Evolutionary conservation across 495 filamentous ascomycete species (phyloP).

Genomic region (Parathielavia appendiculata): DNA sequence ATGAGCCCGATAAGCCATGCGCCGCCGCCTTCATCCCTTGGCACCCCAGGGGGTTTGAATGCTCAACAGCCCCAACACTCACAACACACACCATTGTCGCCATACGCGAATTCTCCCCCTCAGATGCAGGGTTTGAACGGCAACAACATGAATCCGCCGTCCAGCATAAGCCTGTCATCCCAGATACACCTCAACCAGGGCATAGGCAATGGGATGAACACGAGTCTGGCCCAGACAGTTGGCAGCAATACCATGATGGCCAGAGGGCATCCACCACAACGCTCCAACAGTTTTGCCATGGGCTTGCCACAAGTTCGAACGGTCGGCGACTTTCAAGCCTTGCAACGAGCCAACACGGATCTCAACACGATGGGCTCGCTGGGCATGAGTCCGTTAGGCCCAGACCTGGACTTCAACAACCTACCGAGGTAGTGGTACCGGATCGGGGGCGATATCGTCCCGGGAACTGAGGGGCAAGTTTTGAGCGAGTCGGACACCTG

Average conservation of each 20-base stretch:
- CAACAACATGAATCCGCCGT: constrained; percentile 28
- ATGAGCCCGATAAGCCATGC: constrained; percentile 44
- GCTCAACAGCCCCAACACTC: constrained; percentile 31
- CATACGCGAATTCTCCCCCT: constrained; percentile 31
- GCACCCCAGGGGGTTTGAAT: constrained; percentile 31
- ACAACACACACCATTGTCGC: constrained; percentile 31
- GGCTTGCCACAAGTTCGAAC: constrained; percentile 38
- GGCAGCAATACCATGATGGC: constrained; percentile 34
- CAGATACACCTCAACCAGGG: constrained; percentile 34
- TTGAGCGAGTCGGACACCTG: not conserved
- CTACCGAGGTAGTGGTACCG: constrained; percentile 28
- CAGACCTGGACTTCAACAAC: constrained; percentile 35
- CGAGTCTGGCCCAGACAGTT: constrained; percentile 19
- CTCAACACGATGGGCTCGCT: constrained; percentile 35
- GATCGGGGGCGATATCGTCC: not conserved
- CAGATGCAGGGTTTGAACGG: constrained; percentile 35
- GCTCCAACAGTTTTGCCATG: constrained; percentile 40
- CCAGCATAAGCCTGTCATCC: constrained; percentile 25
- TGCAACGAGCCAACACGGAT: constrained; percentile 42
- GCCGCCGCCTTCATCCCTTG: constrained; percentile 29
- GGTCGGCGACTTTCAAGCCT: constrained; percentile 44
- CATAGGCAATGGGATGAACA: constrained; percentile 29
- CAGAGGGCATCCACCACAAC: constrained; percentile 35
- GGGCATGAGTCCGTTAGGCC: constrained; percentile 30
- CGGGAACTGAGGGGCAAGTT: not conserved